A percentile compares a stretch with the other conserved stretches of the same genome.
These are phyloP conservation scores for Chytriomyces confervae DNA, from an alignment of 192 early-diverging fungal genomes.

Conservation along the genomic window DNA sequence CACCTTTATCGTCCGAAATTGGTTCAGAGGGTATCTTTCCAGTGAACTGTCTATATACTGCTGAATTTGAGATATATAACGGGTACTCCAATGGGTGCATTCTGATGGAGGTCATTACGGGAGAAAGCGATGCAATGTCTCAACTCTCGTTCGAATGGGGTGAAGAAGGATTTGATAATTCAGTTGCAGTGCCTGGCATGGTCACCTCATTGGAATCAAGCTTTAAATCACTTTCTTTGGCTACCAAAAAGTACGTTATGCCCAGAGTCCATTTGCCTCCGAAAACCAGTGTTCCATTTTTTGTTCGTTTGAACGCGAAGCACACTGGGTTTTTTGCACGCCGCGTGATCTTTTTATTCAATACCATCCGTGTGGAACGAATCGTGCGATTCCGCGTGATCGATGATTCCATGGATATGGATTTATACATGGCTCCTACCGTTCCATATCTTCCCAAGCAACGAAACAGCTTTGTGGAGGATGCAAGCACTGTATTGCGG, in stretches of 20 bases:
- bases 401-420: neutral
- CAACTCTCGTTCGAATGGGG: neutral
- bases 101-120: conserved; percentile 1
- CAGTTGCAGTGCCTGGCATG: neutral
- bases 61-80: conserved; percentile 21
- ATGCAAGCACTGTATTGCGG: neutral
- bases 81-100: neutral
- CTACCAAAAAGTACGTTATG: neutral
- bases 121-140: neutral
- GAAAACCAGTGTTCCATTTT: neutral
- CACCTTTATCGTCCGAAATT: neutral
- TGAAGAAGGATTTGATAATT: neutral
- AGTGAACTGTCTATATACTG: neutral
- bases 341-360: conserved; percentile 10
- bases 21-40: conserved; percentile 18
- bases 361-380: conserved; percentile 1
- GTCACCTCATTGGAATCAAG: neutral
- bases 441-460: conserved; percentile 13
- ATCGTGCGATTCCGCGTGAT: conserved; percentile 7
- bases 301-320: neutral
- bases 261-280: neutral
- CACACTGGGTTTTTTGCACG: conserved; percentile 14
- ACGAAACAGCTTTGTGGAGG: conserved; percentile 1
- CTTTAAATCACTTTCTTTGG: neutral
- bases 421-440: neutral